Conservation (phyloP, 2,329 filamentous ascomycete genomes). For the Penicillium sclerotigenum region DNA sequence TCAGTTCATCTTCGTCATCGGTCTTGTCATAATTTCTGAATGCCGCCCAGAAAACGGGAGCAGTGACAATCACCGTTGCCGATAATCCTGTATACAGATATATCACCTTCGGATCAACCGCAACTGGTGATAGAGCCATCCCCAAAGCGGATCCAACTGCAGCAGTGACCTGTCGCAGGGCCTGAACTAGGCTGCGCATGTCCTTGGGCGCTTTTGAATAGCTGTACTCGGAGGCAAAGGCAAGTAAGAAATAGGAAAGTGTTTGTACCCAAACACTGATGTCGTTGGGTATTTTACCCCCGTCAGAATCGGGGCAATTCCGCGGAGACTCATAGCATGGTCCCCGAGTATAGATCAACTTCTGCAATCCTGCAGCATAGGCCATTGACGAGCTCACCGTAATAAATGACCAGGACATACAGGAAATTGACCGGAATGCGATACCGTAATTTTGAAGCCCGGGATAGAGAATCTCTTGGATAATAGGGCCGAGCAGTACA, state of each 20-base stretch:
- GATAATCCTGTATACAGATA: not conserved
- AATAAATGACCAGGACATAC: not conserved
- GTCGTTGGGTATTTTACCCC: not conserved
- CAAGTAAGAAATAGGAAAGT: not conserved
- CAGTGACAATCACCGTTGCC: not conserved
- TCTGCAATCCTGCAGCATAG: not conserved
- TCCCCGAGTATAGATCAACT: not conserved
- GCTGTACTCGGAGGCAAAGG: not conserved
- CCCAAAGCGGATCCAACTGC: not conserved
- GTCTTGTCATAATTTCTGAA: not conserved
- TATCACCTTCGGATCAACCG: not conserved
- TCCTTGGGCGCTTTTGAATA: not conserved
- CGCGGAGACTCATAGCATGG: not conserved
- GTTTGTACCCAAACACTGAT: not conserved
- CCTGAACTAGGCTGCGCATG: not conserved
- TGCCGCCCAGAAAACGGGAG: not conserved
- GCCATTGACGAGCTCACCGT: not conserved
- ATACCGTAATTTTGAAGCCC: not conserved
- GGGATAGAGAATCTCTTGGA: not conserved
- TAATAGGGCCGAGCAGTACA: not conserved
- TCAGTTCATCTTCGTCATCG: not conserved
- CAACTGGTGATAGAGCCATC: not conserved
- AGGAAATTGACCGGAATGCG: not conserved
- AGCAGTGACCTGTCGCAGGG: not conserved
- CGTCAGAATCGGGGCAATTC: not conserved